Evolutionary conservation across 352 stramenopile genomes (phyloP).

Genomic region (Globisporangium cederbergense): DNA sequence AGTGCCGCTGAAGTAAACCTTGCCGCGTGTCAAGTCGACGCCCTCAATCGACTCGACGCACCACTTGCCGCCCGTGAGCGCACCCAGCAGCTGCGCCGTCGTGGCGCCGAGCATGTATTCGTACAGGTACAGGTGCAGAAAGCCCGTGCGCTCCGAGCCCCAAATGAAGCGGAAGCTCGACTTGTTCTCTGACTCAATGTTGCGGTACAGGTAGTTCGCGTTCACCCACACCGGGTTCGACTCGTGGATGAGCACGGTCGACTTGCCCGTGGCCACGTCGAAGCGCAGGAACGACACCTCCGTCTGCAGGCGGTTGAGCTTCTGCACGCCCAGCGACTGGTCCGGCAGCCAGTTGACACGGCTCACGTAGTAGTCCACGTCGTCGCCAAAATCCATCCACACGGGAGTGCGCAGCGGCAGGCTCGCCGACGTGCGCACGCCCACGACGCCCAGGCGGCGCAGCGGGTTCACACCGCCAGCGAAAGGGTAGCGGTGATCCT

Average conservation of each 20-base stretch:
- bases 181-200: conserved; percentile 72
- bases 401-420: conserved; percentile 41
- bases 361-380: conserved; percentile 89
- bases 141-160: conserved; percentile 92
- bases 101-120: conserved; percentile 60
- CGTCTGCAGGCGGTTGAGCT: conserved; percentile 79
- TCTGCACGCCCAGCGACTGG: conserved; percentile 89
- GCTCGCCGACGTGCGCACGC: conserved; percentile 25
- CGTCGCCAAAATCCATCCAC: conserved; percentile 74
- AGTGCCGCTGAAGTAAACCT: conserved; percentile 89
- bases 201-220: conserved; percentile 91
- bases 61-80: conserved; percentile 67
- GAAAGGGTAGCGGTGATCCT: conserved; percentile 92
- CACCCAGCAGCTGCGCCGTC: conserved; percentile 41
- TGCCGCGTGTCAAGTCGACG: conserved; percentile 72
- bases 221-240: conserved; percentile 93
- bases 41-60: conserved; percentile 82
- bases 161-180: conserved; percentile 94
- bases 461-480: conserved; percentile 90
- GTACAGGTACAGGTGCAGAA: conserved; percentile 96
- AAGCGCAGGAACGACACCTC: conserved; percentile 74
- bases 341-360: conserved; percentile 94
- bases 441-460: conserved; percentile 80
- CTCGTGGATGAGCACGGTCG: conserved; percentile 86
- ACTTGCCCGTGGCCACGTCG: conserved; percentile 62